Conservation (phyloP, 2,329 filamentous ascomycete genomes). For the Ophiostoma angusticollis region DNA sequence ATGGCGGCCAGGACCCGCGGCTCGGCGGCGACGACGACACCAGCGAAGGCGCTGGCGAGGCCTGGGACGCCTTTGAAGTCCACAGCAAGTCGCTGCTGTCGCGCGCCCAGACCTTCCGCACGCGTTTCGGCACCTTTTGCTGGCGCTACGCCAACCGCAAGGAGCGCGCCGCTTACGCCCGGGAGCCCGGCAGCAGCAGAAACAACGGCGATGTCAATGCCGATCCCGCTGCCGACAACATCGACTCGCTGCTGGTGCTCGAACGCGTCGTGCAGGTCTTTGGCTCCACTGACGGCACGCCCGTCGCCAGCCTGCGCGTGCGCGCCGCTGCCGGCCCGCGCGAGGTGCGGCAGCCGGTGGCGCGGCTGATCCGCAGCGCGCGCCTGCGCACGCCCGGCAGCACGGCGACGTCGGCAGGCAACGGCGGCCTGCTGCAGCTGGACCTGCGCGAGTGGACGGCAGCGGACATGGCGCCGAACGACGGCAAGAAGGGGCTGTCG, state of each 20-base stretch:
- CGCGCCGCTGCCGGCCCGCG: slow-evolving; percentile 17
- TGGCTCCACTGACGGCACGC: not conserved
- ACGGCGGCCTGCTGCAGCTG: slow-evolving; percentile 32
- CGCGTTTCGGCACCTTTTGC: slow-evolving; percentile 36
- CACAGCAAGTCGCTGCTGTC: slow-evolving; percentile 29
- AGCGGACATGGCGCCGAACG: slow-evolving; percentile 20
- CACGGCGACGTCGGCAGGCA: slow-evolving; percentile 28
- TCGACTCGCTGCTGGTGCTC: slow-evolving; percentile 35
- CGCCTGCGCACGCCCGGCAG: slow-evolving; percentile 28
- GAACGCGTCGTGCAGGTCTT: slow-evolving; percentile 27
- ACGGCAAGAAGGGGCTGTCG: slow-evolving; percentile 14
- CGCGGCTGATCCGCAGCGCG: slow-evolving; percentile 30
- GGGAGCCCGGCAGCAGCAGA: slow-evolving; percentile 15
- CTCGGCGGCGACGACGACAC: slow-evolving; percentile 13
- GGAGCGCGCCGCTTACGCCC: slow-evolving; percentile 26
- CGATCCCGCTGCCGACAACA: slow-evolving; percentile 18
- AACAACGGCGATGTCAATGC: not conserved
- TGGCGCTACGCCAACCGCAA: slow-evolving; percentile 43
- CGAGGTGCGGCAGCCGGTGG: slow-evolving; percentile 24
- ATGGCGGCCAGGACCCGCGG: not conserved
- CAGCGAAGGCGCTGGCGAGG: slow-evolving; percentile 16
- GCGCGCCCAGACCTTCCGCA: slow-evolving; percentile 32
- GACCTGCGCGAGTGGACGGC: slow-evolving; percentile 26
- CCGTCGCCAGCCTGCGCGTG: slow-evolving; percentile 1
- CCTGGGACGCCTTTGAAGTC: slow-evolving; percentile 19